Percentiles rank a stretch among this genome's conserved stretches.
Conservation (phyloP, 2,329 filamentous ascomycete species). For the Paramyrothecium sp. region DNA sequence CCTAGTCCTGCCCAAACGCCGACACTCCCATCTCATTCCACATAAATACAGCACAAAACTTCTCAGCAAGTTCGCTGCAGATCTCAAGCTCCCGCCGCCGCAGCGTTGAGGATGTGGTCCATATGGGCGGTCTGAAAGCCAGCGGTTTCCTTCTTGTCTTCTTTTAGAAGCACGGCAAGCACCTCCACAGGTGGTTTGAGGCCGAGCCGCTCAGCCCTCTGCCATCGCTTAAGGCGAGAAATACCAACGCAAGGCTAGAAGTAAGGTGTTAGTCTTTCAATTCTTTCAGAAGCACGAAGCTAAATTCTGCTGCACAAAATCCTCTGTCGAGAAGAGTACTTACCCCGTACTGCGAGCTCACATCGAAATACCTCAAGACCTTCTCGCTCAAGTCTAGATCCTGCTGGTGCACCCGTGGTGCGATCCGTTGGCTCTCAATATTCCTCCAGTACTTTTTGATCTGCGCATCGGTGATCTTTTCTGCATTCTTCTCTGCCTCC, state of each 20-base stretch:
- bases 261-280: slow-evolving; percentile 9
- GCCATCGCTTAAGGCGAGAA: slow-evolving; percentile 79
- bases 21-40: slow-evolving; percentile 15
- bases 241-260: slow-evolving; percentile 84
- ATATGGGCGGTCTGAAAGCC: slow-evolving; percentile 69
- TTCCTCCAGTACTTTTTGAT: slow-evolving; percentile 75
- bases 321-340: slow-evolving; percentile 36
- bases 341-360: slow-evolving; percentile 89
- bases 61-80: slow-evolving; percentile 8
- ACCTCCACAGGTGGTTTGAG: slow-evolving; percentile 90
- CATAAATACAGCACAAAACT: background rate
- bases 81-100: slow-evolving; percentile 34
- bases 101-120: slow-evolving; percentile 62
- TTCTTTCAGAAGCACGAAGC: background rate
- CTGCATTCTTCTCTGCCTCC: slow-evolving; percentile 56
- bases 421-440: slow-evolving; percentile 67
- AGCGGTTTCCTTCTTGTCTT: slow-evolving; percentile 56
- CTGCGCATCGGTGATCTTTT: slow-evolving; percentile 63
- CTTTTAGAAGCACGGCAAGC: slow-evolving; percentile 76
- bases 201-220: slow-evolving; percentile 77
- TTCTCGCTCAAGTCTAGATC: slow-evolving; percentile 74
- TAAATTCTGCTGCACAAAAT: no score
- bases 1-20: background rate
- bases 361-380: slow-evolving; percentile 87
- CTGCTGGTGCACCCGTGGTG: slow-evolving; percentile 75